Evolutionary conservation across 371 early-diverging fungal species (phyloP).

Genomic region (Umbelopsis sp.): DNA sequence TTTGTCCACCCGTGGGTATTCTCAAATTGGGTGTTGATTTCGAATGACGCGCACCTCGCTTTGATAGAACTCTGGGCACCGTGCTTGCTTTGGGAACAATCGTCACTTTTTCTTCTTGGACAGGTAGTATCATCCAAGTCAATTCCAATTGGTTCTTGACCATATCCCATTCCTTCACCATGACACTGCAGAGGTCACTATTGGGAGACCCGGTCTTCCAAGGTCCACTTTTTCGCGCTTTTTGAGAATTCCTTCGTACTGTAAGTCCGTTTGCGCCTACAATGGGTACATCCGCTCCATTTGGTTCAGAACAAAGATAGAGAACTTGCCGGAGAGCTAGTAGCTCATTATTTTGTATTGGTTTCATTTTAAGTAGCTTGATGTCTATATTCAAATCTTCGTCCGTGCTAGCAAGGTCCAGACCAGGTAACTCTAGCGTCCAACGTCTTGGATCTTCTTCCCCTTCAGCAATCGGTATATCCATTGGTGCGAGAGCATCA

Average conservation of each 20-base stretch:
- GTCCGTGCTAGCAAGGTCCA: constrained; percentile 31
- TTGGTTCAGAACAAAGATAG: constrained; percentile 28
- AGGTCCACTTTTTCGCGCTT: constrained; percentile 6
- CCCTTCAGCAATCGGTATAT: not conserved
- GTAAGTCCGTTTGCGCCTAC: not conserved
- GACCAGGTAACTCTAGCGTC: constrained; percentile 31
- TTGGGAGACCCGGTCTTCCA: not conserved
- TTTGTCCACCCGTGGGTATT: not conserved
- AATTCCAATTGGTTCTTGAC: constrained; percentile 23
- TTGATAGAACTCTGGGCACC: constrained; percentile 7
- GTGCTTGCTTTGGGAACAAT: constrained; percentile 2
- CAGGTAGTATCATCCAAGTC: constrained; percentile 30
- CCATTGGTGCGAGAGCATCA: not conserved
- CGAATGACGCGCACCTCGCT: not conserved
- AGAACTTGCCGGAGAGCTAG: constrained; percentile 42
- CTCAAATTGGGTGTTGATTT: constrained; percentile 14
- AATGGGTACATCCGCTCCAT: not conserved
- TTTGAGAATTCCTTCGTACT: constrained; percentile 1
- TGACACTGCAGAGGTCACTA: constrained; percentile 14
- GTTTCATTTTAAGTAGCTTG: constrained; percentile 34
- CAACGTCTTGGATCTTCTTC: constrained; percentile 23
- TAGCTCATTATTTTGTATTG: constrained; percentile 34
- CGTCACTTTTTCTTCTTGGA: constrained; percentile 15
- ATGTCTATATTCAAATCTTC: constrained; percentile 39
- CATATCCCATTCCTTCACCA: constrained; percentile 28